phyloP scores from a whole-genome alignment of 768 basidiomycete genomes.

The Xerocomellus dryophilus region DNA sequence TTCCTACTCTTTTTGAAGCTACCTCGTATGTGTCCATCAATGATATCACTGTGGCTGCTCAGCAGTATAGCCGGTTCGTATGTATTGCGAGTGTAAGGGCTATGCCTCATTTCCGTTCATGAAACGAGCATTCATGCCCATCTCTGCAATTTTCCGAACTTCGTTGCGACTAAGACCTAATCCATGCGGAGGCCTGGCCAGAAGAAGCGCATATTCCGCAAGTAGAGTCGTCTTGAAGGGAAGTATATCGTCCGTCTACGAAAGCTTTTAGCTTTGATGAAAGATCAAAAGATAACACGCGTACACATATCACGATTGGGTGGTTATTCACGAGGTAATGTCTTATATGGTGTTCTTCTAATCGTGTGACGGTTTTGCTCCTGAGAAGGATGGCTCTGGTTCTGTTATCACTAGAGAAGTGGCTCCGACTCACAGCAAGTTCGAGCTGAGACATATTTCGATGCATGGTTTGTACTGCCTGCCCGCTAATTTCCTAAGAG shows the following conservation, averaged over 20 bases:
- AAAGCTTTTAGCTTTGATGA: background rate
- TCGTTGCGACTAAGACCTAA: conserved; percentile 62
- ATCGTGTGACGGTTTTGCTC: conserved; percentile 60
- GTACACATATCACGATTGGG: conserved; percentile 74
- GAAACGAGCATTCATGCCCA: conserved; percentile 50
- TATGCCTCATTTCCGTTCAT: background rate
- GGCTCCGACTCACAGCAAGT: conserved; percentile 56
- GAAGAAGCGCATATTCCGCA: conserved; percentile 76
- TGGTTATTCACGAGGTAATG: conserved; percentile 62
- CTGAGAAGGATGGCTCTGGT: conserved; percentile 33
- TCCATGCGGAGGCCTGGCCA: conserved; percentile 69
- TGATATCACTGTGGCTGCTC: background rate
- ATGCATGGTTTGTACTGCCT: conserved; percentile 51
- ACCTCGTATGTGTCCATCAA: background rate
- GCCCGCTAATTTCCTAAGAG: conserved; percentile 10
- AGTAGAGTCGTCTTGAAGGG: conserved; percentile 72
- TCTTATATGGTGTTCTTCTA: conserved; percentile 72
- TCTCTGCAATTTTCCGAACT: conserved; percentile 52
- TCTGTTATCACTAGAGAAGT: background rate
- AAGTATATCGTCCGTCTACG: conserved; percentile 78
- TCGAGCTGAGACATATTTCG: conserved; percentile 81
- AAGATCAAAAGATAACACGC: background rate
- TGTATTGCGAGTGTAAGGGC: background rate
- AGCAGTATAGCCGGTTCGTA: background rate
- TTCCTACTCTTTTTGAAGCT: no score